phyloP scores from a whole-genome alignment of 495 filamentous ascomycete genomes.

The Chlorociboria aeruginascens region DNA sequence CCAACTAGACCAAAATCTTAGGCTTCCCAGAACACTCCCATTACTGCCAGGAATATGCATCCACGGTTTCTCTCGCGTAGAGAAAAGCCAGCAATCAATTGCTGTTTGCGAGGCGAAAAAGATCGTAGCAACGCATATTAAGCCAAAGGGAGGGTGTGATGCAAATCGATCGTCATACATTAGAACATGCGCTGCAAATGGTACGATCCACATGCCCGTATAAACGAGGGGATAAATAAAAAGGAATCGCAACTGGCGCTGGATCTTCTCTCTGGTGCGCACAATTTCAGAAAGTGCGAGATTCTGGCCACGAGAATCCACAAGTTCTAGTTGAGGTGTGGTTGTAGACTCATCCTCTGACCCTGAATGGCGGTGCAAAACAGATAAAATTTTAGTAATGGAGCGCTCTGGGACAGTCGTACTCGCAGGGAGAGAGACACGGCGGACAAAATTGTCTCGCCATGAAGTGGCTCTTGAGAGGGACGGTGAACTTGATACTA shows the following conservation, averaged over 20 bases:
- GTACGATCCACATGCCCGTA: constrained; percentile 59
- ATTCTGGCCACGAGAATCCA: constrained; percentile 16
- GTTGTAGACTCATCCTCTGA: not conserved
- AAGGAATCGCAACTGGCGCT: constrained; percentile 52
- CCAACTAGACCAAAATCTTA: constrained; percentile 31
- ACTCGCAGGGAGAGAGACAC: constrained; percentile 5
- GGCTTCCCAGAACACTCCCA: constrained; percentile 29
- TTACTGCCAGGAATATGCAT: constrained; percentile 36
- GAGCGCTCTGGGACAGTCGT: constrained; percentile 5
- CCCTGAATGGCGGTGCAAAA: constrained; percentile 6
- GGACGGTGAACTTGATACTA: not conserved
- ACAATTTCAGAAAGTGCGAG: constrained; percentile 20
- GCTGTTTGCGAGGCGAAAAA: constrained; percentile 44
- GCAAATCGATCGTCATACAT: constrained; percentile 43
- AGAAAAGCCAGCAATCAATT: constrained; percentile 56
- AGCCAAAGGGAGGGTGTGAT: constrained; percentile 35
- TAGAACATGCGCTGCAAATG: constrained; percentile 50
- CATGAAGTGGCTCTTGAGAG: constrained; percentile 7
- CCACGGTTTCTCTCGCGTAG: constrained; percentile 57
- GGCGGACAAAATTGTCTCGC: constrained; percentile 8
- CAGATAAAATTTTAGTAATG: constrained; percentile 10
- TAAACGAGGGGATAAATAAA: constrained; percentile 65
- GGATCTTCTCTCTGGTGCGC: constrained; percentile 40
- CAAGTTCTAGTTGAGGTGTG: constrained; percentile 10
- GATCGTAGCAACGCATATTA: constrained; percentile 42